Evolutionary conservation across 2,329 filamentous ascomycete genomes (phyloP), one percentile per base, ranked within the genome.

Genomic region (Colletotrichum sp.): DNA sequence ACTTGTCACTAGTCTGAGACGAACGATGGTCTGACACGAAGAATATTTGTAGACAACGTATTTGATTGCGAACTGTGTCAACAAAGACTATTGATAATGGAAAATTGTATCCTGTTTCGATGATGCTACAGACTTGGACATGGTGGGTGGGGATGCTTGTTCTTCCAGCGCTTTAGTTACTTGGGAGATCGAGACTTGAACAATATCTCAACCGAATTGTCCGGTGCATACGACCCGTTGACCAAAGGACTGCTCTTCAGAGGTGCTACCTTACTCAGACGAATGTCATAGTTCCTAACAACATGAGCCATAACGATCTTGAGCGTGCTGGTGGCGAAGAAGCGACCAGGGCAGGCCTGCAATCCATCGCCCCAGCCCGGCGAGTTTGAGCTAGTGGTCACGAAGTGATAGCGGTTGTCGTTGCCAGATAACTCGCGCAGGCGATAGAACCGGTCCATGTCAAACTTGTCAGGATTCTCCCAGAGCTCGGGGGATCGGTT

Each of bases 41-140:
- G 32, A 6, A 36, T 36, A 8, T 36, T 16, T 36, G 0, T 16
- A 36, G 3, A 16, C 34, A 36, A 36, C 34, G 34, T 36, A 16
- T 52, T 52, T 7, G 6, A 52, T 21, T 52, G n/a, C 6, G 4
- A 52, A 21, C 10, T 52, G 6, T 21, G 6, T 52, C 10, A 52
- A 52, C 0, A 10, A 24, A 3, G 10, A 21, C 2, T 1, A 0
- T 21, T 2, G 6, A 13, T 1, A 13, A 21, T 24, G n/a, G 1
- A 4, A 13, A 52, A 5, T 3, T 13, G 43, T 2, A 21, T 21
- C 43, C n/a, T 52, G 7, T 21, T n/a, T 52, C 43, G 15, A 3
- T 52, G 0, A 52, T 52, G 43, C 43, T 52, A 52, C 6, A 3
- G 12, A 21, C 2, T 21, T 21, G 3, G 43, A 52, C 10, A 0